Evolutionary conservation across 2,329 filamentous ascomycete species (phyloP), one percentile per base, ranked within the genome.

Genomic region (Talaromyces sp.): DNA sequence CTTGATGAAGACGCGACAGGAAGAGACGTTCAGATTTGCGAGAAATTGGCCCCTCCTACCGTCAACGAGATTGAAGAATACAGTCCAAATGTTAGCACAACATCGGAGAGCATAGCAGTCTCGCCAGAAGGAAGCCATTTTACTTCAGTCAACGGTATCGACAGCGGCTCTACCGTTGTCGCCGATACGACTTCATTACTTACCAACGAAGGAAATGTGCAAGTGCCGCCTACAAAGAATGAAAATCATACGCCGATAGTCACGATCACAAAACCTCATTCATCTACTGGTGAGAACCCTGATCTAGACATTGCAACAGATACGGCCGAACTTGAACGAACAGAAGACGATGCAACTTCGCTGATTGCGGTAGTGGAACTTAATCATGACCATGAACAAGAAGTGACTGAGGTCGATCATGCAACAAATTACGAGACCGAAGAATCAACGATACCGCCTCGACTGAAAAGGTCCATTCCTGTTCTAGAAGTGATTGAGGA

Each of bases 1-100:
- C n/a, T 9, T 35, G 16, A 16, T 10, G 16, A 31, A 62, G 37
- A n/a, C 33, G 19, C 37, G 13, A 49, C 24, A 71, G 10, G 70
- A 31, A 31, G 27, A 72, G n/a, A 61, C 33, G 22, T 33, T 22
- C 11, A 56, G 16, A 19, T 22, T 11, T 11, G 6, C 11, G 31
- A 63, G 31, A 39, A 54, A 35, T 6, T 10, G 4, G 22, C 37
- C 9, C 35, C 14, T 31, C 13, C 19, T 8, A 22, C 22, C 3
- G 11, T 41, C 33, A n/a, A 37, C 39, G 24, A 35, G 24, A 22
- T n/a, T n/a, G 33, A 16, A 5, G 31, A 56, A 10, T 8, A 19
- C 16, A 33, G 6, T 24, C 19, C 27, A 13, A 37, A 45, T 33
- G 6, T 41, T 45, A 41, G 22, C 45, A 33, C 60, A 16, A 13